These are phyloP conservation scores for Kurtzmaniella fragi DNA, from an alignment of 805 yeast genomes.

Conservation along the genomic window DNA sequence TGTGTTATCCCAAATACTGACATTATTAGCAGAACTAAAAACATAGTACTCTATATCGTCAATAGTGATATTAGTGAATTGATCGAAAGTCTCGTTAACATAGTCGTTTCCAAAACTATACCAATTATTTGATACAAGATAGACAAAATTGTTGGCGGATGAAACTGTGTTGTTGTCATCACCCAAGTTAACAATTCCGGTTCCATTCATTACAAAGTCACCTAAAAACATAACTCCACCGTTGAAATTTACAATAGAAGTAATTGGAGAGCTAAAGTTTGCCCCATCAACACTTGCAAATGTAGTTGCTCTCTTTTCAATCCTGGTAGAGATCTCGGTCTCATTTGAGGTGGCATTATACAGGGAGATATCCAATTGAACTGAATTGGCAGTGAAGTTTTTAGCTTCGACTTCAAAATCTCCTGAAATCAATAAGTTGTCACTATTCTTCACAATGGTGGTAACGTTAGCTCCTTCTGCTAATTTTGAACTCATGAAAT, in stretches of 20 bases:
- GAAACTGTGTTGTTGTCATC: constrained; percentile 16
- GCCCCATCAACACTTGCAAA: constrained; percentile 14
- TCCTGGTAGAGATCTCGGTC: constrained; percentile 12
- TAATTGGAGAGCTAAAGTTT: constrained; percentile 12
- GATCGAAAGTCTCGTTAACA: constrained; percentile 17
- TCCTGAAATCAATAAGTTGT: constrained; percentile 44
- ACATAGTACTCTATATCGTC: constrained; percentile 37
- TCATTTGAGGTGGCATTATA: constrained; percentile 31
- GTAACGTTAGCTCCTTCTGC: constrained; percentile 28
- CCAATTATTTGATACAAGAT: constrained; percentile 37
- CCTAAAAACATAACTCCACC: constrained; percentile 26
- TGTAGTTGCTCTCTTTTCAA: constrained; percentile 11
- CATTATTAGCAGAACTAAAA: constrained; percentile 23
- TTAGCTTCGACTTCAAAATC: constrained; percentile 32
- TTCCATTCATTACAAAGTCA: constrained; percentile 21
- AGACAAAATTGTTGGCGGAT: constrained; percentile 30
- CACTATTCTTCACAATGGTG: constrained; percentile 22
- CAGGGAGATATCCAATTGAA: constrained; percentile 19
- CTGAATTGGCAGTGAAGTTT: constrained; percentile 21
- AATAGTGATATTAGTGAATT: constrained; percentile 31
- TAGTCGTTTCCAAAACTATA: constrained; percentile 35
- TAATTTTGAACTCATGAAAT: constrained; percentile 27
- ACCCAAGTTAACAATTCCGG: constrained; percentile 24
- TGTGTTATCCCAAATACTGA: constrained; percentile 39
- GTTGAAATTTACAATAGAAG: constrained; percentile 7